Evolutionary conservation across 306 rosid species (phyloP), one percentile per base, ranked within the genome.

Genomic region (Inga leiocalycina): DNA sequence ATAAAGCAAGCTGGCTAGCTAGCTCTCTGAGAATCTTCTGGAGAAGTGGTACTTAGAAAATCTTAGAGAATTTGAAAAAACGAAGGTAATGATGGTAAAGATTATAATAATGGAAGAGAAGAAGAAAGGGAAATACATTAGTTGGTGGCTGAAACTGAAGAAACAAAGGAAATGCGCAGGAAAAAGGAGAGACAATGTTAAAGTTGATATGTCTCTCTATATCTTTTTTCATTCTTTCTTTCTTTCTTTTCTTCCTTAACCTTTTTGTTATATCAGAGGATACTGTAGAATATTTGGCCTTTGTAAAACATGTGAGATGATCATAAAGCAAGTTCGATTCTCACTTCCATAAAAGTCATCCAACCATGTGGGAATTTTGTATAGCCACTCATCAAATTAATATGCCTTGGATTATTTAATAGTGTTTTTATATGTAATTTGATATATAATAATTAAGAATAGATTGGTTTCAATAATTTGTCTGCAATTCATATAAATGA

Each of bases 271-370:
- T 24, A 62, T 27, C 67, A 59, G 10, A 19, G 17, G n/a, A 16
- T 75, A 83, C 73, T 61, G 80, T 64, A 22, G 44, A 70, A 30
- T 79, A 62, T 65, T 80, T 83, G 89, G 71, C 83, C 49, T 20
- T 69, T 41, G 14, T 39, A 3, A 64, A 17, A 17, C 73, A 67
- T 17, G 12, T 6, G n/a, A 67, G n/a, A 67, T 57, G 10, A 57
- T 59, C 30, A 35, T 37, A 67, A 67, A 67, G 41, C 1, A 5
- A 39, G 24, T 67, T 67, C 4, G n/a, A 62, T 62, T 62, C 68
- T 62, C 35, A 11, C 17, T 62, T 62, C 17, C 13, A 10, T 62
- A 24, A 62, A 62, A 62, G 68, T 62, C 37, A 62, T 62, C 68
- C 68, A 62, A 62, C 37, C 68, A 62, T 62, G 68, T 62, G 37